Percentiles rank a stretch among this genome's conserved stretches.
Evolutionary conservation across 169 alveolate genomes (phyloP).

Genomic region (Plasmodium gonderi): DNA sequence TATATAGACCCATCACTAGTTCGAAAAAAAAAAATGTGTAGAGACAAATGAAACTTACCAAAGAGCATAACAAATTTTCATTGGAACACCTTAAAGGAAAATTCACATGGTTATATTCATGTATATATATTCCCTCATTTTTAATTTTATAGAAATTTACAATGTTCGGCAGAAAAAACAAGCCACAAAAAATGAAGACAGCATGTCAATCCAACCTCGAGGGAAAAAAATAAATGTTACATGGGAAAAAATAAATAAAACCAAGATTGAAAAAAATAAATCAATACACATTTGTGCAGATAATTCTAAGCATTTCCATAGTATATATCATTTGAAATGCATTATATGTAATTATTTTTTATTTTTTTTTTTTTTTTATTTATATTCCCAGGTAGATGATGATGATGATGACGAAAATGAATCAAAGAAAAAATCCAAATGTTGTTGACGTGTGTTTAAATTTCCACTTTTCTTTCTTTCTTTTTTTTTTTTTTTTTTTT

Average conservation of each 20-base stretch:
- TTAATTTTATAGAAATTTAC: slow-evolving; percentile 42
- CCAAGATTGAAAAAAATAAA: not conserved
- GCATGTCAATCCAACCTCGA: slow-evolving; percentile 67
- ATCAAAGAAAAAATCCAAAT: slow-evolving; percentile 31
- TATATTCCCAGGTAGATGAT: slow-evolving; percentile 36
- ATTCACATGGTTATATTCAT: not conserved
- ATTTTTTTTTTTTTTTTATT: not conserved
- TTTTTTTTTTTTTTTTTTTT: slow-evolving; percentile 20
- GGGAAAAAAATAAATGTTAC: slow-evolving; percentile 70
- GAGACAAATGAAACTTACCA: not conserved
- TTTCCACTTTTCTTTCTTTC: not conserved
- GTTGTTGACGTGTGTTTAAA: slow-evolving; percentile 23
- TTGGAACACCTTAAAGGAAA: not conserved
- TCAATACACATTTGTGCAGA: not conserved
- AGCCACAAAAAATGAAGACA: slow-evolving; percentile 68
- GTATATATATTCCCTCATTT: not conserved
- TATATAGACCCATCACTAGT: not conserved
- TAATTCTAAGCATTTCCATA: not conserved
- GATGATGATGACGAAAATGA: slow-evolving; percentile 58
- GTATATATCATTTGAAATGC: not conserved
- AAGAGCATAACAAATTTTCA: not conserved
- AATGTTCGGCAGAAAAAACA: slow-evolving; percentile 73
- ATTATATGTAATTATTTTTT: not conserved
- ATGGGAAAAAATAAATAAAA: slow-evolving; percentile 5
- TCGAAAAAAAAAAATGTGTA: not conserved